Conservation (phyloP, 2,329 filamentous ascomycete species). For the Pyrenophora teres region DNA sequence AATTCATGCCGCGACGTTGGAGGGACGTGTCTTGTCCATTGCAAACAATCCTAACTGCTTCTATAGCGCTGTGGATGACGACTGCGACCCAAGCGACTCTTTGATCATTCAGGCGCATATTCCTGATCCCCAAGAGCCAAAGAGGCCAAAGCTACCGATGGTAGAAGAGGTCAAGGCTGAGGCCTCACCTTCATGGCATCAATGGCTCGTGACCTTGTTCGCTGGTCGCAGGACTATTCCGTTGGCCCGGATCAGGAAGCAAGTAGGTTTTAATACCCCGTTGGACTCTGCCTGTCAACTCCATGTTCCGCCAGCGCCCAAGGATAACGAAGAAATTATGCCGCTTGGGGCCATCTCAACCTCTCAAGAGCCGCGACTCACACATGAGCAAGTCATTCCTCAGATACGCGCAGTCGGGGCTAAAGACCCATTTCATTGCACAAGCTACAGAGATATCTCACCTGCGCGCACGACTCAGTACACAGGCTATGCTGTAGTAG, state of each 20-base stretch:
- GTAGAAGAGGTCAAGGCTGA: not conserved
- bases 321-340: not conserved
- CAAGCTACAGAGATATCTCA: not conserved
- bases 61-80: not conserved
- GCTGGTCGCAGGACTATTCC: slow-evolving; percentile 9
- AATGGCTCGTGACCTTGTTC: slow-evolving; percentile 16
- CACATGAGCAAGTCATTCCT: slow-evolving; percentile 5
- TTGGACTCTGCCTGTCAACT: not conserved
- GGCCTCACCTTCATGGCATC: not conserved
- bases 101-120: slow-evolving; percentile 1
- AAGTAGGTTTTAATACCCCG: not conserved
- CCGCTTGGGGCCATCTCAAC: not conserved
- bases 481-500: slow-evolving; percentile 9
- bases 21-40: not conserved
- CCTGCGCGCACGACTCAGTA: slow-evolving; percentile 7
- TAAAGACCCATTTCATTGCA: not conserved
- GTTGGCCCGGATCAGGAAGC: not conserved
- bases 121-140: not conserved
- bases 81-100: slow-evolving; percentile 7
- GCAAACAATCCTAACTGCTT: not conserved
- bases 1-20: not conserved
- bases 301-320: not conserved
- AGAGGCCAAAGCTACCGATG: not conserved
- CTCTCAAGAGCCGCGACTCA: slow-evolving; percentile 1
- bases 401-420: not conserved